These are phyloP conservation scores for Cystobasidiaceae sp. DNA, from an alignment of 1,284 basidiomycete genomes.

Conservation along the genomic window DNA sequence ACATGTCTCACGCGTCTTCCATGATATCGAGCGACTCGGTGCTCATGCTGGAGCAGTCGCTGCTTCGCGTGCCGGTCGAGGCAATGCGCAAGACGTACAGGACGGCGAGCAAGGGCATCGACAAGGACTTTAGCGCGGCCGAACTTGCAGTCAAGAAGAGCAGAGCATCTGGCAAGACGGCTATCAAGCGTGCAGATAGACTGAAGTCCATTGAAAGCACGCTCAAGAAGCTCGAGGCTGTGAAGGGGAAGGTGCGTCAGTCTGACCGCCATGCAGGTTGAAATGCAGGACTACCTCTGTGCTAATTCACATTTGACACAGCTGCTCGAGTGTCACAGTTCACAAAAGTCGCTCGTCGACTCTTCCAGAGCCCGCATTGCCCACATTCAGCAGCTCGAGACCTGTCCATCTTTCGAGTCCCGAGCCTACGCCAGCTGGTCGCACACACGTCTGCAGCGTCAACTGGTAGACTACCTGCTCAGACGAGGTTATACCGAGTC, in stretches of 20 bases:
- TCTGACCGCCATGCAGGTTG: conserved; percentile 30
- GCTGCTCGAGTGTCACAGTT: conserved; percentile 7
- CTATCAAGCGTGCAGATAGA: conserved; percentile 53
- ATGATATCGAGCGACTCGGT: conserved; percentile 43
- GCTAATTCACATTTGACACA: conserved; percentile 31
- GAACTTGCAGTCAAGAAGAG: conserved; percentile 58
- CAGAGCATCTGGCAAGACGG: conserved; percentile 49
- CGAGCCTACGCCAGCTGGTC: conserved; percentile 68
- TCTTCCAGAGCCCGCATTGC: conserved; percentile 11
- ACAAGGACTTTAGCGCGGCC: conserved; percentile 58
- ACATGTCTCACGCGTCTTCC: background rate
- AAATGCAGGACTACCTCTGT: conserved; percentile 33
- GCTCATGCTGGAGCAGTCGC: conserved; percentile 81
- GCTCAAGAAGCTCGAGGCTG: conserved; percentile 64
- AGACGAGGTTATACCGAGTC: conserved; percentile 65
- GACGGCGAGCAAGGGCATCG: conserved; percentile 68
- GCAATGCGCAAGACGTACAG: conserved; percentile 77
- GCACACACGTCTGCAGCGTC: conserved; percentile 73
- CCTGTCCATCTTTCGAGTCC: conserved; percentile 57
- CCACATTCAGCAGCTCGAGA: conserved; percentile 62
- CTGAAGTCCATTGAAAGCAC: conserved; percentile 64
- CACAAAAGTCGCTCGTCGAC: background rate
- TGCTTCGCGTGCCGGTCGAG: conserved; percentile 76
- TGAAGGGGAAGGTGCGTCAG: conserved; percentile 68
- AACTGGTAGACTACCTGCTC: conserved; percentile 87